A percentile compares a stretch with the other conserved stretches of the same genome.
These are phyloP conservation scores for Crithidia mellificae DNA, from an alignment of 208 protist species.

Conservation along the genomic window DNA sequence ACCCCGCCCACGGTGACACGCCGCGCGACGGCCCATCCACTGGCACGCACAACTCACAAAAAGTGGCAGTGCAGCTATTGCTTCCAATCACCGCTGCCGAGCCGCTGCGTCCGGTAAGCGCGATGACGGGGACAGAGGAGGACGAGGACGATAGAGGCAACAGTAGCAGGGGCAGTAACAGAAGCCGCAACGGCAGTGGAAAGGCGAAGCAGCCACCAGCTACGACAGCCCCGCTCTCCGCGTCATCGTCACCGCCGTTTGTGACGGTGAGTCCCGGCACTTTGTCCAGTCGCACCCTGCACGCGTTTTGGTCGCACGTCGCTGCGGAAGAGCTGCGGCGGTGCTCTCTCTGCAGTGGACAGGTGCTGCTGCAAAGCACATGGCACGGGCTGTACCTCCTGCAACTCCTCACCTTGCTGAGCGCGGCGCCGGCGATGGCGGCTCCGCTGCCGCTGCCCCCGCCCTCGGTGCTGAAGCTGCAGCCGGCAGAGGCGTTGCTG, in stretches of 20 bases:
- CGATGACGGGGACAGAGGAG: background rate
- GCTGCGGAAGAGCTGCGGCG: conserved; percentile 18
- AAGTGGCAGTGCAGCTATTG: conserved; percentile 3
- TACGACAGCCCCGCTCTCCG: background rate
- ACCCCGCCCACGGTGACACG: background rate
- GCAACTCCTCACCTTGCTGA: conserved; percentile 50
- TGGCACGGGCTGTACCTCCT: conserved; percentile 51
- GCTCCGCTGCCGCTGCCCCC: conserved; percentile 32
- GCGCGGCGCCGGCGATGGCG: conserved; percentile 31
- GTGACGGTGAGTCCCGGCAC: conserved; percentile 20
- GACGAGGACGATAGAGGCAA: background rate
- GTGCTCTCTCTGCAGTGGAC: conserved; percentile 54
- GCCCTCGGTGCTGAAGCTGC: conserved; percentile 23
- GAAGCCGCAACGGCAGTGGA: background rate
- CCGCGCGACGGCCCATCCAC: too few relatives aligned
- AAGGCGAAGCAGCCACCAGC: background rate
- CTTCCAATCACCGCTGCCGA: conserved; percentile 15
- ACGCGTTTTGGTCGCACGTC: conserved; percentile 26
- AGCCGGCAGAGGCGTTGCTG: conserved; percentile 27
- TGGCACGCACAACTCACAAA: too few relatives aligned
- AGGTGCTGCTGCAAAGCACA: conserved; percentile 40
- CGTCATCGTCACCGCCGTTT: background rate
- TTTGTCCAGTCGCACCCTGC: conserved; percentile 19
- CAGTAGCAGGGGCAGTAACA: background rate
- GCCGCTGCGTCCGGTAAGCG: background rate